Base-by-base conservation (phyloP, 371 early-diverging fungal genomes). In the Rhizopus stolonifer region DNA sequence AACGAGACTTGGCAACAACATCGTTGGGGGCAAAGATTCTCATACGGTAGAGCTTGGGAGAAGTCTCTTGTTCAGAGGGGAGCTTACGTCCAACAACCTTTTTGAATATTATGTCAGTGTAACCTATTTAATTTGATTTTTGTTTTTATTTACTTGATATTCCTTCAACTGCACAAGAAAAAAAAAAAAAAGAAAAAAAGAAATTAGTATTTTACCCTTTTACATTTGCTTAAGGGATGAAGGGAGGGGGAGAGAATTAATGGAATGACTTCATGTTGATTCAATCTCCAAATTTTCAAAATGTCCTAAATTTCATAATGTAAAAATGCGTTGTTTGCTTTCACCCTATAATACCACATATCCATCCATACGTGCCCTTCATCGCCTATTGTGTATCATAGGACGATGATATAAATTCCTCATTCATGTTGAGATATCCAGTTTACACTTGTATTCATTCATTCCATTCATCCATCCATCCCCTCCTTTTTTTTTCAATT, bases 1-100 rank as follows among this genome's bases (percentile, higher is more conserved):
- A 96, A 67, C 94, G 92, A 64, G 90, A 86, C 87, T 94, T 94
- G 72, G 98, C 99, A 60, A 96, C 85, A 58, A 97, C 89, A 72
- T 90, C 87, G 84, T 96, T 98, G 66, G 93, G 89, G 56, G 98
- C 96, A 65, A 96, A 99, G 74, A 98, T 83, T 68, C 91, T 87
- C 91, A 93, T 92, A 69, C 91, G 86, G 91, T 80, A 98, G 55
- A 99, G 84, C 83, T 90, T 91, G 60, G 99, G 99, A 52, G 79
- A 77, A 42, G 90, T 83, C 67, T 94, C 92, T 73, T 83, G 84
- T 72, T 86, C 92, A 54, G 94, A 83, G 52, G 96, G 95, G 54
- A 85, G 81, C 71, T 86, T 88, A 65, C 93, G 88, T 68, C 92
- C 94, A 47, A 31, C 33, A 31, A 47, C 36, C 36, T 36, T 48